Conservation (phyloP, 176 grass and related monocot species). For the Chloris gayana region DNA sequence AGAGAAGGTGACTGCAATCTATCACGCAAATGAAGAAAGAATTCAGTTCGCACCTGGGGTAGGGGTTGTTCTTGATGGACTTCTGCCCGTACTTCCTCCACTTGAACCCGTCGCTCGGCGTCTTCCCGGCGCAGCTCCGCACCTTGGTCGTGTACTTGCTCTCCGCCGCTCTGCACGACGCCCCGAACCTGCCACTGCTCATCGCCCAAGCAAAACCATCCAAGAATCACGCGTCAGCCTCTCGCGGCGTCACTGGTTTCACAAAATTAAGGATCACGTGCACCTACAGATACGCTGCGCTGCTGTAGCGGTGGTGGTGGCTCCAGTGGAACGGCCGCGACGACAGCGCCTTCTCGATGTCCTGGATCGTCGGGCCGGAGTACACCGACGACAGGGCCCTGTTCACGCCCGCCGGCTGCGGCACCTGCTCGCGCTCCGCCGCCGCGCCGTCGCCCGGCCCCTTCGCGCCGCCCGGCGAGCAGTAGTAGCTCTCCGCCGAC, state of each 20-base stretch:
- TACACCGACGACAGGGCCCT: slow-evolving; percentile 53
- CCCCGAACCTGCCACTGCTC: slow-evolving; percentile 30
- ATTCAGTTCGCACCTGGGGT: slow-evolving; percentile 54
- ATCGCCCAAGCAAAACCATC: slow-evolving; percentile 10
- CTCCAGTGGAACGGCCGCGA: background rate
- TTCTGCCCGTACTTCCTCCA: slow-evolving; percentile 93
- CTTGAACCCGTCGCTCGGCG: slow-evolving; percentile 65
- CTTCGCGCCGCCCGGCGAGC: background rate
- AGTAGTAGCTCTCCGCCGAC: too few species aligned
- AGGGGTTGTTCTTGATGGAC: slow-evolving; percentile 77
- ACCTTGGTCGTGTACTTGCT: slow-evolving; percentile 54
- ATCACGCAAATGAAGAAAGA: background rate
- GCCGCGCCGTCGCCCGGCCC: background rate
- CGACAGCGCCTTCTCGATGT: slow-evolving; percentile 65
- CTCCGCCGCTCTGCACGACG: slow-evolving; percentile 35
- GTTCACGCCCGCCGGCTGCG: slow-evolving; percentile 33
- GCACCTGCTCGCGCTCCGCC: background rate
- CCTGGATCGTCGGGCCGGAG: slow-evolving; percentile 67
- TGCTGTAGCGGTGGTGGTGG: slow-evolving; percentile 29
- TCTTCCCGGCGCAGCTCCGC: slow-evolving; percentile 57
- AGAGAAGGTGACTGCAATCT: background rate
- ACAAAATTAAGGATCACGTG: background rate
- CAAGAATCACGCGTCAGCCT: background rate
- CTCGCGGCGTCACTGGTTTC: background rate
- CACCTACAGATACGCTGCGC: slow-evolving; percentile 38